phyloP scores from a whole-genome alignment of 768 basidiomycete species.

The Tulasnella sp. region DNA sequence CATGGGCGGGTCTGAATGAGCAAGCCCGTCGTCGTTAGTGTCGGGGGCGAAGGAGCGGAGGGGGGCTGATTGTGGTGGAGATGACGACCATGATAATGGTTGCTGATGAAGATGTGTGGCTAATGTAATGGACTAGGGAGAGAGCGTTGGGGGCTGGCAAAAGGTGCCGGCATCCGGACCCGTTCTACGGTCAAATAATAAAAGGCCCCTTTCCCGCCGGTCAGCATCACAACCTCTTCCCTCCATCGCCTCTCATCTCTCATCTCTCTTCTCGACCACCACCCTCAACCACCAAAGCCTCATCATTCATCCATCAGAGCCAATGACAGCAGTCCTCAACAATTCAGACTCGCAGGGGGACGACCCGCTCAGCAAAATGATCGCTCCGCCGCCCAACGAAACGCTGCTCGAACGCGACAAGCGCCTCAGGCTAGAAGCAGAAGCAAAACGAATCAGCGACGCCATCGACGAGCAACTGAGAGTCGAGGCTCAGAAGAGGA shows the following conservation, averaged over 20 bases:
- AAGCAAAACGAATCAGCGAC: slow-evolving; percentile 19
- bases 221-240: background rate
- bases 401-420: slow-evolving; percentile 5
- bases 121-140: background rate
- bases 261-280: background rate
- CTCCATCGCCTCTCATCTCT: background rate
- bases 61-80: background rate
- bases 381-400: slow-evolving; percentile 16
- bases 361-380: slow-evolving; percentile 10
- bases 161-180: background rate
- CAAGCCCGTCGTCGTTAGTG: background rate
- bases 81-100: background rate
- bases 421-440: slow-evolving; percentile 17
- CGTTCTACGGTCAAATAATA: background rate
- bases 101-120: background rate
- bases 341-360: background rate
- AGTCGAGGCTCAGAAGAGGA: slow-evolving; percentile 5
- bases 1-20: background rate
- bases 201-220: slow-evolving; percentile 4
- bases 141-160: background rate
- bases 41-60: background rate
- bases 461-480: slow-evolving; percentile 18
- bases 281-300: background rate
- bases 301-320: no score
- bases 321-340: background rate